Evolutionary conservation across 805 yeast species (phyloP).

Genomic region (Cyberlindnera suaveolens): DNA sequence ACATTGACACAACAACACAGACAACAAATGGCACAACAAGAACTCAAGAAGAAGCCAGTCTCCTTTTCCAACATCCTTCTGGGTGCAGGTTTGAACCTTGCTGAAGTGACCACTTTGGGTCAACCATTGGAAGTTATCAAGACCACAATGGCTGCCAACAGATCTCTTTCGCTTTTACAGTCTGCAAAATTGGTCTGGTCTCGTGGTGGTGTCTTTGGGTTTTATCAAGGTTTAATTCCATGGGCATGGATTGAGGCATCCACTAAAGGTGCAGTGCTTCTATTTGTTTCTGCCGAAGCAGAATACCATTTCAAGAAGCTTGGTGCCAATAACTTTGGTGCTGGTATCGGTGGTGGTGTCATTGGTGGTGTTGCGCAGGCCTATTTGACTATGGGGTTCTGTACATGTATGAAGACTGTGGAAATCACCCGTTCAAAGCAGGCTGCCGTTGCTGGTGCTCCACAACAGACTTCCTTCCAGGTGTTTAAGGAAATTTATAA

Average conservation of each 20-base stretch:
- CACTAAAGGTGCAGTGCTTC: slow-evolving; percentile 95
- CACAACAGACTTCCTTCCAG: slow-evolving; percentile 69
- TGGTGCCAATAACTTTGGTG: slow-evolving; percentile 65
- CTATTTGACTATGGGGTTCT: slow-evolving; percentile 93
- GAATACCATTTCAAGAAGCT: slow-evolving; percentile 70
- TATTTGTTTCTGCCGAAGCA: slow-evolving; percentile 89
- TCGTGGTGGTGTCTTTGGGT: slow-evolving; percentile 88
- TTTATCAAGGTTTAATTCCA: slow-evolving; percentile 95
- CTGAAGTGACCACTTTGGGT: slow-evolving; percentile 91
- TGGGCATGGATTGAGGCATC: slow-evolving; percentile 99
- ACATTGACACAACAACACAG: too few species aligned
- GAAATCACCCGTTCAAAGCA: slow-evolving; percentile 92
- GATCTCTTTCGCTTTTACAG: slow-evolving; percentile 58
- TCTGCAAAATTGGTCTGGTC: slow-evolving; percentile 79
- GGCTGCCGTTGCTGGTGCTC: slow-evolving; percentile 56
- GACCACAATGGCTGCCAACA: slow-evolving; percentile 98
- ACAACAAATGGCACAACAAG: slow-evolving; percentile 1
- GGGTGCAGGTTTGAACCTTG: slow-evolving; percentile 90
- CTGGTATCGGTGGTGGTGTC: slow-evolving; percentile 96
- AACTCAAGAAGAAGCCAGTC: slow-evolving; percentile 73
- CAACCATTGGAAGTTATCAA: slow-evolving; percentile 95
- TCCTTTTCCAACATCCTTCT: slow-evolving; percentile 83
- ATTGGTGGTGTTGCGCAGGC: slow-evolving; percentile 96
- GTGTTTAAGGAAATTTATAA: slow-evolving; percentile 81
- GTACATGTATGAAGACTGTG: slow-evolving; percentile 98